Conservation (phyloP, 441 rosid species). For the Populus hybrid region DNA sequence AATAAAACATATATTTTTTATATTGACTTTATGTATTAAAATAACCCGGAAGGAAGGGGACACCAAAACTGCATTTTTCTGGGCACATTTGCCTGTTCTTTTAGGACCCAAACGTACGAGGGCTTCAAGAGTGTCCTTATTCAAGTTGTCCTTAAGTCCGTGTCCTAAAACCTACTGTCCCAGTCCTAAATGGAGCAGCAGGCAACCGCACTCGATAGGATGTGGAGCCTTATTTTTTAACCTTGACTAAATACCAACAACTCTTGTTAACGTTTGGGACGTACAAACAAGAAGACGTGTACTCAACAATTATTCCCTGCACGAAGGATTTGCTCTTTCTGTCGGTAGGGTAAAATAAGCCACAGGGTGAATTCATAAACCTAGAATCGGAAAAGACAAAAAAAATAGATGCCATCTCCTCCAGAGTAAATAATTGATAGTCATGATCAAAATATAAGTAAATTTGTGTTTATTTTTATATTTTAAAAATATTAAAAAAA, state of each 20-base stretch:
- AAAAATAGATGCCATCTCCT: no score
- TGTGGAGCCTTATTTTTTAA: background rate
- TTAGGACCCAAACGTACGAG: background rate
- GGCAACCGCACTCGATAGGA: background rate
- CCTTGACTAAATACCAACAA: background rate
- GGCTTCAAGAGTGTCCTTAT: slow-evolving; percentile 5
- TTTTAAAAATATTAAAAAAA: no score
- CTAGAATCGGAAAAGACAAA: background rate
- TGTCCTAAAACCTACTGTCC: background rate
- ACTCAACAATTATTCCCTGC: slow-evolving; percentile 19
- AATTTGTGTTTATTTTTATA: no score
- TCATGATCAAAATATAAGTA: no score
- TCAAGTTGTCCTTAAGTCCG: background rate
- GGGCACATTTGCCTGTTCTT: no score
- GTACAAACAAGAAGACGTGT: slow-evolving; percentile 1
- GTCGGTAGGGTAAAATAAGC: background rate
- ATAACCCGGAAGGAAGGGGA: no score
- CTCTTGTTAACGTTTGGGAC: background rate
- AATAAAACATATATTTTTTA: no score
- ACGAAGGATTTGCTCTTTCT: slow-evolving; percentile 10
- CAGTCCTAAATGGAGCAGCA: background rate
- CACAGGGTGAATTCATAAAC: background rate
- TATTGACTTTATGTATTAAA: no score
- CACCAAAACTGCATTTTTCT: no score
- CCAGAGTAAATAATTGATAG: no score